Conservation (phyloP, 805 yeast species). For the Metschnikowia picachoensis region DNA sequence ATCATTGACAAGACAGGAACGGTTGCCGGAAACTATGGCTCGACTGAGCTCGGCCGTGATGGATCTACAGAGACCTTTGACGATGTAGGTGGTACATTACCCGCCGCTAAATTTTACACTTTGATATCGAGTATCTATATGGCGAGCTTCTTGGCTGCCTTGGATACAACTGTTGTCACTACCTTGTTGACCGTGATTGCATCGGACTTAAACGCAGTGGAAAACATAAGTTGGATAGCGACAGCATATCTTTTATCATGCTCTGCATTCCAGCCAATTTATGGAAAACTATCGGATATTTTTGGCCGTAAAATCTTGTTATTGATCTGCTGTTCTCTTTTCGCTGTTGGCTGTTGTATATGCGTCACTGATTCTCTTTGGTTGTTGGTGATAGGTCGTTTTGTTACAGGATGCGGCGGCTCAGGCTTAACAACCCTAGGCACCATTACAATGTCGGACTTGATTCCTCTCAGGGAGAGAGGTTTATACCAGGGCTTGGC, state of each 20-base stretch:
- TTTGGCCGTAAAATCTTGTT: conserved; percentile 58
- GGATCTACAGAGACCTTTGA: not conserved
- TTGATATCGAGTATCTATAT: conserved; percentile 32
- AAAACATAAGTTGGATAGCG: conserved; percentile 69
- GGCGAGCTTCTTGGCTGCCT: conserved; percentile 54
- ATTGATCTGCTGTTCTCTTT: conserved; percentile 52
- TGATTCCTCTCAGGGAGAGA: conserved; percentile 70
- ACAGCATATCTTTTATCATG: conserved; percentile 65
- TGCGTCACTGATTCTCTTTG: conserved; percentile 51
- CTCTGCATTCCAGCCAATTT: conserved; percentile 71
- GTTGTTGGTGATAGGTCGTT: conserved; percentile 54
- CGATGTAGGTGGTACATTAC: conserved; percentile 20
- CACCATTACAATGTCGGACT: conserved; percentile 72
- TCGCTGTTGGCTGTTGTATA: conserved; percentile 51
- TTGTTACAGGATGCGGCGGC: conserved; percentile 87
- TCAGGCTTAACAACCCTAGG: conserved; percentile 78
- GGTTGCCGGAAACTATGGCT: not conserved
- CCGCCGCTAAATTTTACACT: conserved; percentile 26
- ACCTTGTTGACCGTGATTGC: conserved; percentile 64
- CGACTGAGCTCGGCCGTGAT: not conserved
- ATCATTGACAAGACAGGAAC: not conserved
- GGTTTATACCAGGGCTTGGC: conserved; percentile 83
- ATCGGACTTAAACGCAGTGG: conserved; percentile 61
- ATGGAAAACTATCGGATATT: conserved; percentile 67
- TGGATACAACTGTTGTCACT: conserved; percentile 66